phyloP scores from a whole-genome alignment of 1,139 yeast species.

The Yamadazyma aaseri region DNA sequence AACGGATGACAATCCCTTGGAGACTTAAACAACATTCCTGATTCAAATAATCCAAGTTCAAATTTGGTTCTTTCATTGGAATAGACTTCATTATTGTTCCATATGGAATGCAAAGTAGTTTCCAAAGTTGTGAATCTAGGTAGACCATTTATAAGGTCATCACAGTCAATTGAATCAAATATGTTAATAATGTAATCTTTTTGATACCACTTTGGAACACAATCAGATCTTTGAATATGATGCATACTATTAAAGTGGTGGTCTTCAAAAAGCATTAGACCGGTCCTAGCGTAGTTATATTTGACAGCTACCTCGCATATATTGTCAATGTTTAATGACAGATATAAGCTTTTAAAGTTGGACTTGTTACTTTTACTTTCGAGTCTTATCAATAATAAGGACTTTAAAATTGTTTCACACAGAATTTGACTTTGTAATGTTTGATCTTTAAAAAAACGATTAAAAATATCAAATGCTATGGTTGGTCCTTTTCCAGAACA shows the following conservation, averaged over 20 bases:
- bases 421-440: conserved; percentile 6
- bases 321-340: conserved; percentile 27
- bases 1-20: conserved; percentile 16
- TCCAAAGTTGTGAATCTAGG: conserved; percentile 56
- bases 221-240: background rate
- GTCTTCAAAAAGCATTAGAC: conserved; percentile 60
- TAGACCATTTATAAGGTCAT: conserved; percentile 62
- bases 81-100: conserved; percentile 25
- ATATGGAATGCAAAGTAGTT: conserved; percentile 46
- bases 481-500: background rate
- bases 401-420: conserved; percentile 9
- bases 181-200: conserved; percentile 29
- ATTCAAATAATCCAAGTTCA: conserved; percentile 58
- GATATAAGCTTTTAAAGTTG: conserved; percentile 35
- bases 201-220: conserved; percentile 11
- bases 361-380: conserved; percentile 36
- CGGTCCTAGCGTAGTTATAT: conserved; percentile 40
- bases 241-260: background rate
- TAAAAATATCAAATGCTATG: conserved; percentile 3
- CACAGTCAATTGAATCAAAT: conserved; percentile 54
- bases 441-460: conserved; percentile 3
- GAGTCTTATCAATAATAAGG: conserved; percentile 44
- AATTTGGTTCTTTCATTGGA: conserved; percentile 47
- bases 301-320: conserved; percentile 37
- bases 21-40: conserved; percentile 25